phyloP scores from a whole-genome alignment of 768 basidiomycete species.

The Trametes cingulata region DNA sequence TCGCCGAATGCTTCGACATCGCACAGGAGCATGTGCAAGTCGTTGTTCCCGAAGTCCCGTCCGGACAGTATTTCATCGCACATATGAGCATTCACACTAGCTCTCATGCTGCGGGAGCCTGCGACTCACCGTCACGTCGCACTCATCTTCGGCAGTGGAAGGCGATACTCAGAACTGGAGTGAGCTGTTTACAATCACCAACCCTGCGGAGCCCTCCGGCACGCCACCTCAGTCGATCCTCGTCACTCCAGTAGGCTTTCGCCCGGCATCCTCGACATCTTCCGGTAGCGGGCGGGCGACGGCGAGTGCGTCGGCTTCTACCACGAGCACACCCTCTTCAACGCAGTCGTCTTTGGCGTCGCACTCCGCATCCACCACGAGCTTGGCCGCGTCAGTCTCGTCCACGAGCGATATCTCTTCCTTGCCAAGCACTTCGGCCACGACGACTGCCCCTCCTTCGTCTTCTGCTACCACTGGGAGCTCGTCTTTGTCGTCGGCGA shows the following conservation, averaged over 20 bases:
- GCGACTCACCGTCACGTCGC: too few species aligned
- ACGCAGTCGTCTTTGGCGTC: too few species aligned
- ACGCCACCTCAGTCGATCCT: not conserved
- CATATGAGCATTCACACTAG: not conserved
- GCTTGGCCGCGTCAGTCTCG: not conserved
- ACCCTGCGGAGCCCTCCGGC: not conserved
- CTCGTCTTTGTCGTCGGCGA: not conserved
- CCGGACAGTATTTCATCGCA: slow-evolving; percentile 3
- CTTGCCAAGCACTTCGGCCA: too few species aligned
- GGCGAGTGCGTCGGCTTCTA: not conserved
- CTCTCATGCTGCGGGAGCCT: too few species aligned
- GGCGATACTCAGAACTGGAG: slow-evolving; percentile 1
- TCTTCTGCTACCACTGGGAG: not conserved
- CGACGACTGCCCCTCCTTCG: not conserved
- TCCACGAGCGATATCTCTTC: too few species aligned
- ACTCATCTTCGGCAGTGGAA: not conserved
- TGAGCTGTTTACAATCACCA: not conserved
- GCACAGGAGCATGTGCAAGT: not conserved
- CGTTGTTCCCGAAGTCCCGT: not conserved
- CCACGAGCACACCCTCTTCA: not conserved
- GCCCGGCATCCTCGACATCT: not conserved
- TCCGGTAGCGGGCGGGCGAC: not conserved
- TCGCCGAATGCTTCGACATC: not conserved
- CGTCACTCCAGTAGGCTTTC: slow-evolving; percentile 1
- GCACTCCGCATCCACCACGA: not conserved